Base-by-base conservation (phyloP, 2,329 filamentous ascomycete genomes). In the Neofusicoccum ribis region DNA sequence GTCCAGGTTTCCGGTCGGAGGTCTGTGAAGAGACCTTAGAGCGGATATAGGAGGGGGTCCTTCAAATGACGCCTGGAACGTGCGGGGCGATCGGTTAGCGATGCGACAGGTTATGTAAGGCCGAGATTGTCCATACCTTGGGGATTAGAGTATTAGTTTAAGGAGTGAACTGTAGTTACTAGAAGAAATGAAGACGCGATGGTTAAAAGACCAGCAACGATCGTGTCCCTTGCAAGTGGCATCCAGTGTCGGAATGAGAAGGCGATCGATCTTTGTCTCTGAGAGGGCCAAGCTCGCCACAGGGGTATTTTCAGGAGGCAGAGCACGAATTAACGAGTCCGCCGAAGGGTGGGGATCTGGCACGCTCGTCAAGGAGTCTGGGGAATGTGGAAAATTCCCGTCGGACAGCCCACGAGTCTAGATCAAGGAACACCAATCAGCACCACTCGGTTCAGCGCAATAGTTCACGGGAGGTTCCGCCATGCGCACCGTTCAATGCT, bases 301-400 rank as follows among this genome's bases (percentile, higher is more conserved):
- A 76, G 75, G 74, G 74, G 72, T 67, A 68, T 68, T 67, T 65
- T 69, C 67, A 63, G 67, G 62, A 66, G 76, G 81, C 77, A 83
- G 80, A 84, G 77, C 80, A 81, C 81, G 82, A 83, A 77, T 79
- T 82, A 84, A 84, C 82, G 82, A 79, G 80, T 83, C 82, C 81
- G 75, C 81, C 74, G 72, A 68, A 72, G 67, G 70, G 68, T 69
- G 67, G 68, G 68, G 72, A 70, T 70, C 69, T 68, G 67, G 68
- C 74, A 74, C 69, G 70, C 73, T 74, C 73, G 74, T 77, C 74
- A 75, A 77, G 75, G 71, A 77, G 72, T 74, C 72, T 78, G 74
- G 74, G 77, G 73, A 81, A 81, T 81, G 78, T 76, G 73, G 73
- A 75, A 72, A 74, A 74, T 72, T 70, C 70, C 74, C 72, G 71